These are phyloP conservation scores for Trichoderma polysporum DNA, from an alignment of 2,329 filamentous ascomycete species.

Conservation along the genomic window DNA sequence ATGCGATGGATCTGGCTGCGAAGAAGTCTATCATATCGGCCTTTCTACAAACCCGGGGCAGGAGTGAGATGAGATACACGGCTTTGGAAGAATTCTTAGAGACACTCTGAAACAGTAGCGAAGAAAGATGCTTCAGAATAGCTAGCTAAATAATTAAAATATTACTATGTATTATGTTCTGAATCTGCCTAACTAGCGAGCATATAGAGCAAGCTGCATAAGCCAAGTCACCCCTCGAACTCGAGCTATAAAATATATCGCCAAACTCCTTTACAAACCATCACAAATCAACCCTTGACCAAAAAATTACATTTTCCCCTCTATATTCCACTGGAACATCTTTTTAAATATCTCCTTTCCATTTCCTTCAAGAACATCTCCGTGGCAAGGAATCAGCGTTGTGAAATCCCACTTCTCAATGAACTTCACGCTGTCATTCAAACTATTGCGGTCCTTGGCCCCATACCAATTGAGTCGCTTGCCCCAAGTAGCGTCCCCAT, in stretches of 20 bases:
- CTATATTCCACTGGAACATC: constrained; percentile 79
- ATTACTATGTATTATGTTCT: too few relatives aligned
- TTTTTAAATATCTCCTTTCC: constrained; percentile 76
- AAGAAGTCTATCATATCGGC: too few relatives aligned
- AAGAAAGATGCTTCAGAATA: too few relatives aligned
- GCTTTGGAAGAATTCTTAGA: too few relatives aligned
- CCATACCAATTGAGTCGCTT: constrained; percentile 83
- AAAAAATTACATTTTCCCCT: constrained; percentile 28
- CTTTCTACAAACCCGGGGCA: too few relatives aligned
- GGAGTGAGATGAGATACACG: too few relatives aligned
- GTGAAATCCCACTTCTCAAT: constrained; percentile 84
- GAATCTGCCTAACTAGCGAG: too few relatives aligned
- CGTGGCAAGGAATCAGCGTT: constrained; percentile 86
- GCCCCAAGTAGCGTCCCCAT: constrained; percentile 68
- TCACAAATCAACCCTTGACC: background rate
- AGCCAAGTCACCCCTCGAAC: too few relatives aligned
- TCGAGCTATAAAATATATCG: background rate
- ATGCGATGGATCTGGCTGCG: too few relatives aligned
- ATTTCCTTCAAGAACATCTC: constrained; percentile 74
- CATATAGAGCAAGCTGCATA: too few relatives aligned
- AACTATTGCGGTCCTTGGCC: constrained; percentile 63
- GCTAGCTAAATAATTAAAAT: too few relatives aligned
- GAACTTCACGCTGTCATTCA: constrained; percentile 65
- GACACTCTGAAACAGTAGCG: too few relatives aligned
- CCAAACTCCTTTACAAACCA: background rate